These are phyloP conservation scores for Pascua guehoae DNA, from an alignment of 1,284 basidiomycete species.

Conservation along the genomic window DNA sequence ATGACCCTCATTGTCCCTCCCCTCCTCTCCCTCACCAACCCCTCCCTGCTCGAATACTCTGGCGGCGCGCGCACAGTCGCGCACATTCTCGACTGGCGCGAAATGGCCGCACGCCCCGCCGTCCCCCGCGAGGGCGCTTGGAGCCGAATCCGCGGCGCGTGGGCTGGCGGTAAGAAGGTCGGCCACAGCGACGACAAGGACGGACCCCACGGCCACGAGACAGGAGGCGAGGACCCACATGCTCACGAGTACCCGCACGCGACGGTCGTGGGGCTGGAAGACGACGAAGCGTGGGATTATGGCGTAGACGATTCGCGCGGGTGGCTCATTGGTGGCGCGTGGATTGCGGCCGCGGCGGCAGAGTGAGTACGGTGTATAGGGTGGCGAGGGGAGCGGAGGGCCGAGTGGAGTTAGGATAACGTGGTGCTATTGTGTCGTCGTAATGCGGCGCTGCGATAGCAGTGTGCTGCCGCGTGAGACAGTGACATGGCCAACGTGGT, in stretches of 20 bases:
- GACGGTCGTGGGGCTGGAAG: constrained; percentile 8
- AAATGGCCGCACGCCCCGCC: constrained; percentile 79
- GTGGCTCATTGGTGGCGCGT: constrained; percentile 80
- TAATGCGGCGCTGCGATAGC: too few relatives aligned
- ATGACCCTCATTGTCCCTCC: constrained; percentile 79
- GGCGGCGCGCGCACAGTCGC: constrained; percentile 51
- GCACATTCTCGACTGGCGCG: constrained; percentile 88
- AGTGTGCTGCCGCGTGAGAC: too few relatives aligned
- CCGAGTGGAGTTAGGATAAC: too few relatives aligned
- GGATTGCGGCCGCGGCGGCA: constrained; percentile 70
- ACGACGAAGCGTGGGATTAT: constrained; percentile 47
- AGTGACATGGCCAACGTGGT: too few relatives aligned
- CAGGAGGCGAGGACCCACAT: background rate
- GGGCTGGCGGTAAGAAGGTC: constrained; percentile 46
- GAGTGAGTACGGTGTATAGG: constrained; percentile 60
- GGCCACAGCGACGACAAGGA: constrained; percentile 15
- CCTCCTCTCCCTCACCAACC: constrained; percentile 71
- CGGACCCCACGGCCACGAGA: background rate
- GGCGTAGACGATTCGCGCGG: constrained; percentile 68
- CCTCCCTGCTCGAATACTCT: constrained; percentile 70
- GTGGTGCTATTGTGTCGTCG: too few relatives aligned
- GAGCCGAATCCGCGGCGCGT: constrained; percentile 52
- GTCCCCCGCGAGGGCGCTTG: constrained; percentile 56
- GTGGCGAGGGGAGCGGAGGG: too few relatives aligned
- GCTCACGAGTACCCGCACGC: too few relatives aligned